Conservation (phyloP, 805 yeast genomes). For the Cephaloascus albidus region DNA sequence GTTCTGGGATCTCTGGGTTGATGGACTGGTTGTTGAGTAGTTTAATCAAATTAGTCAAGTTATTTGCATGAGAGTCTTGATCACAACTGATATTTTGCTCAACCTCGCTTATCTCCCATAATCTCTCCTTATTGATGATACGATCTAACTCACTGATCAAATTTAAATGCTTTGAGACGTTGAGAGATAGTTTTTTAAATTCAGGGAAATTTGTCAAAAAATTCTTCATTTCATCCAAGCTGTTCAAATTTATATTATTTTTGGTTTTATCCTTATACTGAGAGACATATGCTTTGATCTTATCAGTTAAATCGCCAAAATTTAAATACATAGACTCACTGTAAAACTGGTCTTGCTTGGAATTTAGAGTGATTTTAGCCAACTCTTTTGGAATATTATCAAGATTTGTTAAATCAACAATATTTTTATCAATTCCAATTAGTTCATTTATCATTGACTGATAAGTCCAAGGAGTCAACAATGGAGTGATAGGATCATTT, state of each 20-base stretch:
- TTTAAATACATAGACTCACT: constrained; percentile 76
- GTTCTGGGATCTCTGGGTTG: constrained; percentile 14
- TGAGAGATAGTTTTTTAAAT: constrained; percentile 76
- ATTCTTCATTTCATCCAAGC: constrained; percentile 83
- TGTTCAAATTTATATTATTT: constrained; percentile 58
- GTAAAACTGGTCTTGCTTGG: constrained; percentile 69
- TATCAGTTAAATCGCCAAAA: constrained; percentile 91
- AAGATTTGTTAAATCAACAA: constrained; percentile 55
- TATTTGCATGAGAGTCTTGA: constrained; percentile 20
- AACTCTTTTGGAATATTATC: constrained; percentile 52
- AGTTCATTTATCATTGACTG: constrained; percentile 96
- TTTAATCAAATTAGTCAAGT: constrained; percentile 46
- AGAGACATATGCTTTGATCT: constrained; percentile 75
- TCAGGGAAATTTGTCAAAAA: constrained; percentile 93
- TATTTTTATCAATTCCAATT: constrained; percentile 71
- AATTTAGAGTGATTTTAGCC: constrained; percentile 53
- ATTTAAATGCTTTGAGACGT: constrained; percentile 87
- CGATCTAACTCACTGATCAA: constrained; percentile 81
- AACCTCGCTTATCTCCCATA: constrained; percentile 83
- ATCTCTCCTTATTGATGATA: constrained; percentile 48
- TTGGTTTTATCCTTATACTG: constrained; percentile 77
- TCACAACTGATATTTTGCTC: constrained; percentile 76
- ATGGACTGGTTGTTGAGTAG: constrained; percentile 28
- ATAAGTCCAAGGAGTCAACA: constrained; percentile 93
- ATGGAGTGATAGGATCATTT: constrained; percentile 89